phyloP scores from a whole-genome alignment of 73 alveolate species.

The Blepharisma stoltei region DNA sequence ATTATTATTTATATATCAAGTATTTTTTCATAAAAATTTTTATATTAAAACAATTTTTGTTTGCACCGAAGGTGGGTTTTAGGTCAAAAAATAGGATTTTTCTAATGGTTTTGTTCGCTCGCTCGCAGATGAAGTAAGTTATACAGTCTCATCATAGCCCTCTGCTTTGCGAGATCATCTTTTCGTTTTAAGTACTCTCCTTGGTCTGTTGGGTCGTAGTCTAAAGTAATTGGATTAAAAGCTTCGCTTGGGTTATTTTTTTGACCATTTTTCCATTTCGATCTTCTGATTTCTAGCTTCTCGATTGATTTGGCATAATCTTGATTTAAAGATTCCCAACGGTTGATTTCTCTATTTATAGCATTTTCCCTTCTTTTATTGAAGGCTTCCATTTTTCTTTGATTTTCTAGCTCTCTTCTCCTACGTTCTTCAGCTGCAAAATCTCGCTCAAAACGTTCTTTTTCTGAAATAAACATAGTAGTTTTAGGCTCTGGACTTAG shows the following conservation, averaged over 20 bases:
- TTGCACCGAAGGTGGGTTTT: too few species aligned
- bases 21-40: too few species aligned
- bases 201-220: conserved; percentile 66
- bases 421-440: not conserved
- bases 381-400: conserved; percentile 2
- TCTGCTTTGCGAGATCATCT: conserved; percentile 77
- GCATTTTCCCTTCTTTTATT: conserved; percentile 18
- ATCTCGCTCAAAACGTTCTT: not conserved
- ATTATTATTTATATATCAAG: too few species aligned
- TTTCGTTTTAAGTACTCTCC: conserved; percentile 65
- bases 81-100: too few species aligned
- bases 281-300: conserved; percentile 61
- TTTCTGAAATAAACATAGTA: too few species aligned
- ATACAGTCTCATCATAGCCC: conserved; percentile 69
- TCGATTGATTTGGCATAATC: conserved; percentile 13
- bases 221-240: conserved; percentile 70
- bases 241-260: conserved; percentile 91
- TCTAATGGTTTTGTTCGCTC: too few species aligned
- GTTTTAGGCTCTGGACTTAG: too few species aligned
- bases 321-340: conserved; percentile 24
- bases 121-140: too few species aligned
- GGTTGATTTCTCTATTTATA: not conserved
- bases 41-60: too few species aligned
- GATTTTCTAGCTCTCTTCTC: not conserved
- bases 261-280: conserved; percentile 73